These are phyloP conservation scores for Trichoderma sp. DNA, from an alignment of 2,329 filamentous ascomycete genomes.

Conservation along the genomic window DNA sequence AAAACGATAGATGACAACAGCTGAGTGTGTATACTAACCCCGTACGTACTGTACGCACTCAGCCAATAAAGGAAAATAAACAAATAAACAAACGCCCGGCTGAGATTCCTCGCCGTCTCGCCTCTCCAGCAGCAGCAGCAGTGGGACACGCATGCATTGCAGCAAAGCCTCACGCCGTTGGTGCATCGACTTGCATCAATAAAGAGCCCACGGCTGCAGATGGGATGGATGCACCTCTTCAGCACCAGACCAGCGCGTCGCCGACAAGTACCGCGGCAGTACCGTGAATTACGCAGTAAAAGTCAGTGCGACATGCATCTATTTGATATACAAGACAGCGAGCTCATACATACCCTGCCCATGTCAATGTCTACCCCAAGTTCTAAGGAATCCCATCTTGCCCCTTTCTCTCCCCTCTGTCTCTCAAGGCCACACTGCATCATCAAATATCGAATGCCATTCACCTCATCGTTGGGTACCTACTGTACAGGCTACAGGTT, in stretches of 20 bases:
- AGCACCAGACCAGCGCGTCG: background rate
- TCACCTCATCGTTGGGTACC: background rate
- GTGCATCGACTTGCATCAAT: background rate
- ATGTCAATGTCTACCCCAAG: background rate
- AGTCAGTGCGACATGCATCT: no score
- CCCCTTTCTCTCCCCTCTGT: background rate
- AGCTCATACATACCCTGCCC: no score
- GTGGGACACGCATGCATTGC: background rate
- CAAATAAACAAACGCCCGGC: background rate
- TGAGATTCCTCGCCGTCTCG: background rate
- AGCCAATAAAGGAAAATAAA: background rate
- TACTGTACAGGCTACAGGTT: background rate
- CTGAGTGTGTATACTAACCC: background rate
- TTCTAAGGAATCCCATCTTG: background rate
- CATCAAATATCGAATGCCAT: background rate
- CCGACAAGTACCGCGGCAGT: background rate
- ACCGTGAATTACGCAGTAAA: no score
- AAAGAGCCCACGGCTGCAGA: conserved; percentile 1
- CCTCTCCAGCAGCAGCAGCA: background rate
- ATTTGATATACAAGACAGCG: no score
- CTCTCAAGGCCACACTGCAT: background rate
- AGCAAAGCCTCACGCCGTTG: background rate
- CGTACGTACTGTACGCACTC: background rate
- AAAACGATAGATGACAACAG: background rate
- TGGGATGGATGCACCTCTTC: background rate